These are phyloP conservation scores for Beta vulgaris DNA, from an alignment of 148 eudicot genomes.

Conservation along the genomic window DNA sequence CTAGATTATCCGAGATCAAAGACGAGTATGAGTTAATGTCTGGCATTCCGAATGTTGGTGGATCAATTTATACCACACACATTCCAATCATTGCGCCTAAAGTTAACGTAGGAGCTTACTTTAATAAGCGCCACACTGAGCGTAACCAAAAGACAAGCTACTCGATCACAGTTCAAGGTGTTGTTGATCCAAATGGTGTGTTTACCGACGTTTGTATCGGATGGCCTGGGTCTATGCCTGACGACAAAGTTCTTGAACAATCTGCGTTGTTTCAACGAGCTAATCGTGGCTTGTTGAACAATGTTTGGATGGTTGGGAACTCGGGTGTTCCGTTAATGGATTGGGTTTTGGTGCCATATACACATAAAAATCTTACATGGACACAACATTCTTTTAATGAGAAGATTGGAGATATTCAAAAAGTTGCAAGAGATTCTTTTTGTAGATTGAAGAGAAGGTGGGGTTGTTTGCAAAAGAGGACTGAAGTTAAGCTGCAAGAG, in stretches of 20 bases:
- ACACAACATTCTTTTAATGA: slow-evolving; percentile 66
- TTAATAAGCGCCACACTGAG: slow-evolving; percentile 74
- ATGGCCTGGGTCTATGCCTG: slow-evolving; percentile 76
- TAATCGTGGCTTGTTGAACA: slow-evolving; percentile 37
- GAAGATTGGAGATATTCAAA: slow-evolving; percentile 47
- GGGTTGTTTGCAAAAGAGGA: slow-evolving; percentile 72
- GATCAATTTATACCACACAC: slow-evolving; percentile 75
- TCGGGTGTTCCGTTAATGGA: slow-evolving; percentile 52
- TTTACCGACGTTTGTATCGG: slow-evolving; percentile 72
- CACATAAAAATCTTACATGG: slow-evolving; percentile 61
- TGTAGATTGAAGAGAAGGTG: slow-evolving; percentile 57
- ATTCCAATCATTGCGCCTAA: slow-evolving; percentile 78
- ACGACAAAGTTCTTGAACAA: slow-evolving; percentile 53
- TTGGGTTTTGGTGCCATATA: slow-evolving; percentile 67
- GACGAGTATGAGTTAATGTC: slow-evolving; percentile 36
- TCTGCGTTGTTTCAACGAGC: slow-evolving; percentile 55
- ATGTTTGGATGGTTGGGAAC: slow-evolving; percentile 48
- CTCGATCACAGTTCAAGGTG: slow-evolving; percentile 67
- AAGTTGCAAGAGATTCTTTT: slow-evolving; percentile 48
- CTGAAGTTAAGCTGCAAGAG: slow-evolving; percentile 71
- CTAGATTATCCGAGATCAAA: slow-evolving; percentile 24
- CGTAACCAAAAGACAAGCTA: slow-evolving; percentile 70
- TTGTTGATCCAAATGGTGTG: slow-evolving; percentile 52
- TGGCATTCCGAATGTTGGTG: slow-evolving; percentile 62
- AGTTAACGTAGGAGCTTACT: slow-evolving; percentile 44